A percentile compares a stretch with the other conserved stretches of the same genome.
These are phyloP conservation scores for Zea mays DNA, from an alignment of 176 grass and related monocot species.

Conservation along the genomic window DNA sequence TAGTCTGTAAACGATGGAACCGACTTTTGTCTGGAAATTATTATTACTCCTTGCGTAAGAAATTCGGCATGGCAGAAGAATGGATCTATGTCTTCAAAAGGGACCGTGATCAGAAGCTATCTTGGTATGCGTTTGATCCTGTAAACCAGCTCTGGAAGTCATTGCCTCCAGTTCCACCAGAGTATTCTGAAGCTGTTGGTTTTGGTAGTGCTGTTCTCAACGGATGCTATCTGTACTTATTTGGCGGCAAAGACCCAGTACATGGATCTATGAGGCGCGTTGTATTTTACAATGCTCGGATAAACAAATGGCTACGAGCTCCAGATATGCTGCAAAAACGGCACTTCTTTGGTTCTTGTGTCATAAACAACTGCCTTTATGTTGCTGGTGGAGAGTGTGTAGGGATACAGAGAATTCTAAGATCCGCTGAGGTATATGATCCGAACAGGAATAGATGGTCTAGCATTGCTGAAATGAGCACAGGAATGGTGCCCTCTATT, in stretches of 20 bases:
- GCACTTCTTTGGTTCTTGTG: constrained; percentile 85
- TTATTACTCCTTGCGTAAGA: constrained; percentile 79
- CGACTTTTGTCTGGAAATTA: constrained; percentile 79
- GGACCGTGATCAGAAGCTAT: constrained; percentile 78
- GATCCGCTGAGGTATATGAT: constrained; percentile 83
- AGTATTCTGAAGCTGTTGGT: constrained; percentile 74
- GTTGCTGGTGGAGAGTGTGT: constrained; percentile 94
- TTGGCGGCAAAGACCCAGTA: constrained; percentile 79
- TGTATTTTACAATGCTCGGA: constrained; percentile 86
- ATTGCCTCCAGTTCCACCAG: constrained; percentile 74
- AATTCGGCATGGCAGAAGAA: constrained; percentile 77
- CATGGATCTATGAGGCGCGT: constrained; percentile 86
- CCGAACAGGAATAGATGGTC: constrained; percentile 84
- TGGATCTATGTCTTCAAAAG: constrained; percentile 89
- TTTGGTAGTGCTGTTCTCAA: constrained; percentile 82
- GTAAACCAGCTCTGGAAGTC: constrained; percentile 72
- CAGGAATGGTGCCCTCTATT: constrained; percentile 81
- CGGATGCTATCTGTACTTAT: constrained; percentile 84
- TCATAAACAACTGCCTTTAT: constrained; percentile 86
- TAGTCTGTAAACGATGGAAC: constrained; percentile 84
- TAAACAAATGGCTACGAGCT: constrained; percentile 86
- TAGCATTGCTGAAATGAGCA: constrained; percentile 69
- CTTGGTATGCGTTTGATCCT: constrained; percentile 94
- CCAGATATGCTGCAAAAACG: constrained; percentile 89
- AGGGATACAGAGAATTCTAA: constrained; percentile 74